Evolutionary conservation across 768 basidiomycete species (phyloP), one percentile per base, ranked within the genome.

Genomic region (Kwoniella europaea): DNA sequence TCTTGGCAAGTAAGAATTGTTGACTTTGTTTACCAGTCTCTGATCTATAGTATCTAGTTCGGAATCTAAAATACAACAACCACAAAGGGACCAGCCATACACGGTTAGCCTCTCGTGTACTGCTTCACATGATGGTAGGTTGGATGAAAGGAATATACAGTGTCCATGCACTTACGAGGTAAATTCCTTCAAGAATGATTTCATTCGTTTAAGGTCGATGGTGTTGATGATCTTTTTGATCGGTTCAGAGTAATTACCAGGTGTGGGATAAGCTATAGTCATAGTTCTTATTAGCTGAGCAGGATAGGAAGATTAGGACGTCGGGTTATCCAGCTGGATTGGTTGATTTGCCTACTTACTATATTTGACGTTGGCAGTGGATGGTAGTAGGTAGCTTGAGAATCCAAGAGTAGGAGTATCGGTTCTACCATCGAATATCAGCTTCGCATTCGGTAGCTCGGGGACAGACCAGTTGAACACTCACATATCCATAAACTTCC

Each of bases 401-500:
- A 82, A 79, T 20, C 81, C 79, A 10, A 81, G 72, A 42, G 76
- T 81, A 22, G 86, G 89, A n/a, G 91, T 88, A 68, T 93, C 91
- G 66, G 92, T 93, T 58, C 92, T 93, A 74, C 2, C 9, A 29
- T 41, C 22, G n/a, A 57, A 44, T 42, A 16, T 66, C 54, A 58
- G 42, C 65, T 58, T 20, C 3, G 20, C 7, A 10, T 27, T 46
- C 35, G 55, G 22, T 20, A 16, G 18, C 2, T 7, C 3, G 2
- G 35, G 4, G 10, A 16, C 3, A 59, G 35, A 35, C 35, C 41
- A 41, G 46, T 2, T 20, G 43, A 7, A 55, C 35, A 74, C 75
- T 54, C 73, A 86, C 85, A 96, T 87, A 83, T 95, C 94, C 85
- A 95, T 91, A 87, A 94, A 95, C 64, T 88, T 90, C 84, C 89